These are phyloP conservation scores for Polychaeton citri DNA, from an alignment of 2,329 filamentous ascomycete species.

Conservation along the genomic window DNA sequence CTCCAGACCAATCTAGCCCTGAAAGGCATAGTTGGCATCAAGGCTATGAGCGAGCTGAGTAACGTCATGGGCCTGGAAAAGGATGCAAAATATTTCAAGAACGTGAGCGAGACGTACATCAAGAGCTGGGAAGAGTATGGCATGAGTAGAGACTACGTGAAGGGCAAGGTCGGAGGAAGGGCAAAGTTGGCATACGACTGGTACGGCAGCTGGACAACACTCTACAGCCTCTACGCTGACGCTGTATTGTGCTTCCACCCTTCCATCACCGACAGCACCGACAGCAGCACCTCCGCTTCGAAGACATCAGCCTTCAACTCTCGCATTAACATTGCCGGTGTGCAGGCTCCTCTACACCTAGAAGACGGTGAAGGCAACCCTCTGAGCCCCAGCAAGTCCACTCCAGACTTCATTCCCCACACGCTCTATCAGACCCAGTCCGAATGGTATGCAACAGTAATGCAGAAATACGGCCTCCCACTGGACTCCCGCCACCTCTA, in stretches of 20 bases:
- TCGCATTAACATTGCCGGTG: neutral
- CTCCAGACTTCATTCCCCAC: constrained; percentile 49
- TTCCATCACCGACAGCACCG: constrained; percentile 15
- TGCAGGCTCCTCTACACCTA: constrained; percentile 2
- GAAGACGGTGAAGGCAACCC: constrained; percentile 10
- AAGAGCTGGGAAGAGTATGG: constrained; percentile 57
- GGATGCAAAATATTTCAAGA: constrained; percentile 45
- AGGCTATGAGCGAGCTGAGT: constrained; percentile 62
- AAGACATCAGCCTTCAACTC: neutral
- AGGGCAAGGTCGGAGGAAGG: constrained; percentile 38
- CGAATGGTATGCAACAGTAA: constrained; percentile 64
- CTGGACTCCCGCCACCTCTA: constrained; percentile 73
- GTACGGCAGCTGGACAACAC: constrained; percentile 68
- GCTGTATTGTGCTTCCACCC: constrained; percentile 66
- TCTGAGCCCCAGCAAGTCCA: constrained; percentile 7
- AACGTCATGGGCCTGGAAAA: constrained; percentile 43
- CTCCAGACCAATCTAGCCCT: constrained; percentile 73
- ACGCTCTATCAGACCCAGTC: constrained; percentile 68
- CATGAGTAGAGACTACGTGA: constrained; percentile 45
- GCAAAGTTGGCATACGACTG: constrained; percentile 69
- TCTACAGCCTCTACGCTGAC: constrained; percentile 79
- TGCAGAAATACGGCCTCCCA: constrained; percentile 70
- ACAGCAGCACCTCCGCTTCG: constrained; percentile 2
- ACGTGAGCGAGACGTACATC: constrained; percentile 54
- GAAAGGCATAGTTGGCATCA: constrained; percentile 72